phyloP scores from a whole-genome alignment of 2,329 filamentous ascomycete genomes.

The Juglanconis sp. region DNA sequence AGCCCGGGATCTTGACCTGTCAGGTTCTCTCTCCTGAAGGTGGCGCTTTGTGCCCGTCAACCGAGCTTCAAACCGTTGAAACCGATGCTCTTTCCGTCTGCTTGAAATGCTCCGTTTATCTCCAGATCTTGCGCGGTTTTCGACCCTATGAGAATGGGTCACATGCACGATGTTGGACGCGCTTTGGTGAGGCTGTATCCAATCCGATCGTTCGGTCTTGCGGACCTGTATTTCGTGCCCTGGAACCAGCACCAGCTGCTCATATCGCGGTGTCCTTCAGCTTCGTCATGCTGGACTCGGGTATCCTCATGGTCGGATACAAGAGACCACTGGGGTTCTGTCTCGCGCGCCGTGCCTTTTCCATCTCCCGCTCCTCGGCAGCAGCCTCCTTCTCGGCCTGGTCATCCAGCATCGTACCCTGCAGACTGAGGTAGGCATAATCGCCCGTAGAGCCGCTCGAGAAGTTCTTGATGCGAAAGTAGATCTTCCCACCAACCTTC shows the following conservation, averaged over 20 bases:
- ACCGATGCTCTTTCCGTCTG: too few species aligned
- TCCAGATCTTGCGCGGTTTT: too few species aligned
- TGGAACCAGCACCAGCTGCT: neutral
- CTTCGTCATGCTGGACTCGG: conserved; percentile 56
- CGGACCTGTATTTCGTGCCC: neutral
- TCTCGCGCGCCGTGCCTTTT: conserved; percentile 34
- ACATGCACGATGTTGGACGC: too few species aligned
- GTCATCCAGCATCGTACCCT: conserved; percentile 77
- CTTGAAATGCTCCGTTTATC: too few species aligned
- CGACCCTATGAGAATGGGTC: too few species aligned
- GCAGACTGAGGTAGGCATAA: conserved; percentile 78
- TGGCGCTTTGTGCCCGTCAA: too few species aligned
- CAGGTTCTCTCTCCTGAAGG: too few species aligned
- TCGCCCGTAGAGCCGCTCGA: conserved; percentile 74
- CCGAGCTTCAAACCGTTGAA: too few species aligned
- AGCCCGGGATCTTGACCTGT: too few species aligned
- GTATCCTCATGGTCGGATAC: conserved; percentile 35
- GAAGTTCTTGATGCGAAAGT: conserved; percentile 80
- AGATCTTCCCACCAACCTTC: conserved; percentile 66
- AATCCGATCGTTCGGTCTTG: neutral
- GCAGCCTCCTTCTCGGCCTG: conserved; percentile 62
- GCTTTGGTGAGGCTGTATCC: neutral
- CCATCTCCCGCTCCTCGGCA: conserved; percentile 46
- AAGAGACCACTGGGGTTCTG: conserved; percentile 31
- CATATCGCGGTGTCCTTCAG: conserved; percentile 13